phyloP scores from a whole-genome alignment of 371 early-diverging fungal genomes.

The Nematocida minor region DNA sequence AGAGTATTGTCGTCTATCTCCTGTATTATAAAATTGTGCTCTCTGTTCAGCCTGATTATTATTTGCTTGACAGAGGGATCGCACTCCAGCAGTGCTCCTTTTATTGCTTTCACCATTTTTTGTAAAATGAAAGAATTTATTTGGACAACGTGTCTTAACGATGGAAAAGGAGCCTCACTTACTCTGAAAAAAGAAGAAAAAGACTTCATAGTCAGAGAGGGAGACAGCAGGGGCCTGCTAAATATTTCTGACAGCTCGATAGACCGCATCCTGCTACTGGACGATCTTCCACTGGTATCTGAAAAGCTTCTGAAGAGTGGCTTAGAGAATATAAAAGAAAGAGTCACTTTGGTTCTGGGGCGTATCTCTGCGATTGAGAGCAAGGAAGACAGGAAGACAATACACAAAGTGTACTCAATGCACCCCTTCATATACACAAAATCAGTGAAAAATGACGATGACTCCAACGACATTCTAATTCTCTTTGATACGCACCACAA shows the following conservation, averaged over 20 bases:
- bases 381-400: slow-evolving; percentile 54
- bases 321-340: background rate
- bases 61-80: slow-evolving; percentile 65
- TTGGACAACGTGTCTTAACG: slow-evolving; percentile 19
- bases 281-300: background rate
- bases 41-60: slow-evolving; percentile 56
- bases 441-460: slow-evolving; percentile 36
- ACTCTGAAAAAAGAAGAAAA: slow-evolving; percentile 50
- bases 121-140: slow-evolving; percentile 44
- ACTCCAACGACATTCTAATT: background rate
- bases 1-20: slow-evolving; percentile 61
- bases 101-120: slow-evolving; percentile 62
- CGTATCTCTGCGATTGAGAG: background rate
- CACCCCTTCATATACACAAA: slow-evolving; percentile 57
- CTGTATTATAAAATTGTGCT: slow-evolving; percentile 63
- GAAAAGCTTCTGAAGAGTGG: background rate
- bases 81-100: slow-evolving; percentile 61
- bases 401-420: slow-evolving; percentile 50
- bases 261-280: background rate
- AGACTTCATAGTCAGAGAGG: slow-evolving; percentile 63
- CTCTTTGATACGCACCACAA: slow-evolving; percentile 35
- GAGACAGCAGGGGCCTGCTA: background rate
- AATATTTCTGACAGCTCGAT: background rate
- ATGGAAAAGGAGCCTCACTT: background rate
- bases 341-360: background rate